Conservation (phyloP, 257 asterid genomes). For the Scutellaria minor region DNA sequence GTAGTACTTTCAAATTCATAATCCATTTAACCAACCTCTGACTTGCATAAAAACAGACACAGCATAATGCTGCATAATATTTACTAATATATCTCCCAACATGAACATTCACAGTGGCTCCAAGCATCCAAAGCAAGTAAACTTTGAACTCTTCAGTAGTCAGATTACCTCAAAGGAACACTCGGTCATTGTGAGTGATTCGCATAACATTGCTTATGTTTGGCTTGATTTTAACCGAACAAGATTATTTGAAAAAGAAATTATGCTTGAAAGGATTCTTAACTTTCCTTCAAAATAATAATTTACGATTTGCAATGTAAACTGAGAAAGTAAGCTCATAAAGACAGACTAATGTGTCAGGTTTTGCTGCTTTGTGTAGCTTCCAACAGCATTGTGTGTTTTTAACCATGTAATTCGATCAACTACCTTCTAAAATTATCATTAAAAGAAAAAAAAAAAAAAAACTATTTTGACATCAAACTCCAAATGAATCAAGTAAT, state of each 20-base stretch:
- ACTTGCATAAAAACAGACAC: conserved; percentile 12
- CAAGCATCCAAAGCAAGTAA: background rate
- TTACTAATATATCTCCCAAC: background rate
- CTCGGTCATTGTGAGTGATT: too few relatives aligned
- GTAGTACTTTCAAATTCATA: too few relatives aligned
- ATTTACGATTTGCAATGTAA: conserved; percentile 11
- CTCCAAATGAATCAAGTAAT: conserved; percentile 6
- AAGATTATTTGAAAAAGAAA: conserved; percentile 5
- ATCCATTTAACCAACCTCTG: background rate
- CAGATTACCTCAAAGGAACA: background rate
- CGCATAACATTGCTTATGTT: too few relatives aligned
- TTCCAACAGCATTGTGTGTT: background rate
- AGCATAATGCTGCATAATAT: background rate
- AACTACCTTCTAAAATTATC: conserved; percentile 14
- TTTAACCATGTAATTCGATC: background rate
- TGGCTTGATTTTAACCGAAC: background rate
- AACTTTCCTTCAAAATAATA: background rate
- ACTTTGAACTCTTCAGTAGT: background rate
- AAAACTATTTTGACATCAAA: conserved; percentile 6
- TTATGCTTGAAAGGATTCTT: background rate
- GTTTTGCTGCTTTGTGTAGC: background rate
- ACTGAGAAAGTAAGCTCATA: conserved; percentile 16
- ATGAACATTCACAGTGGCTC: too few relatives aligned
- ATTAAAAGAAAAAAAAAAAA: conserved; percentile 8
- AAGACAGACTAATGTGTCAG: conserved; percentile 6